These are phyloP conservation scores for Coniochaeta sp. DNA, from an alignment of 2,329 filamentous ascomycete genomes.

Conservation along the genomic window DNA sequence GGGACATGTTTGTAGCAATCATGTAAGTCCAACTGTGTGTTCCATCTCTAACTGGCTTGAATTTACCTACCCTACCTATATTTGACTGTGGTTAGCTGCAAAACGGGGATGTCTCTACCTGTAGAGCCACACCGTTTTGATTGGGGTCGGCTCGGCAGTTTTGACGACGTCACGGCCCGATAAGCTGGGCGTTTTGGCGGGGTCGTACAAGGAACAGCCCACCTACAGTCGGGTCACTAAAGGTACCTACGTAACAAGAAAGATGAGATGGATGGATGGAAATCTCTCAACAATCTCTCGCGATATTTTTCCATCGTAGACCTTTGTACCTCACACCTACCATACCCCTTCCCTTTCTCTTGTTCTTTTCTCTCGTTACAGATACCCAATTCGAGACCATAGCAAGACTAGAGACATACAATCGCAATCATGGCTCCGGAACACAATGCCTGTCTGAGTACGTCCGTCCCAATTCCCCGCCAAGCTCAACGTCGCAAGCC, in stretches of 20 bases:
- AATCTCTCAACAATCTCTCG: not conserved
- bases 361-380: slow-evolving; percentile 1
- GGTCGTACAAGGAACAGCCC: not conserved
- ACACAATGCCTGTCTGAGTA: slow-evolving; percentile 57
- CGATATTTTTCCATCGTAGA: not conserved
- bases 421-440: slow-evolving; percentile 44
- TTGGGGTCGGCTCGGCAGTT: not conserved
- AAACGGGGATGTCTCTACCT: too few species aligned
- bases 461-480: slow-evolving; percentile 24
- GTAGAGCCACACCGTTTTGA: not conserved
- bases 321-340: not conserved
- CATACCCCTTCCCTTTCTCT: not conserved
- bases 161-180: not conserved
- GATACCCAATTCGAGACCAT: slow-evolving; percentile 2
- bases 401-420: slow-evolving; percentile 5
- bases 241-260: not conserved
- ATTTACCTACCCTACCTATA: too few species aligned
- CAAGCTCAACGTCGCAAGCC: slow-evolving; percentile 11
- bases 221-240: not conserved
- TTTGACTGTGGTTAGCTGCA: too few species aligned
- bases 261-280: not conserved
- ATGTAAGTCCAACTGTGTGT: too few species aligned
- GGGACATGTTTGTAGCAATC: too few species aligned
- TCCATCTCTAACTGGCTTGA: too few species aligned
- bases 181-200: not conserved